Percentiles rank a stretch among this genome's conserved stretches.
Conservation (phyloP, 257 asterid species). For the Fraxinus anomala region DNA sequence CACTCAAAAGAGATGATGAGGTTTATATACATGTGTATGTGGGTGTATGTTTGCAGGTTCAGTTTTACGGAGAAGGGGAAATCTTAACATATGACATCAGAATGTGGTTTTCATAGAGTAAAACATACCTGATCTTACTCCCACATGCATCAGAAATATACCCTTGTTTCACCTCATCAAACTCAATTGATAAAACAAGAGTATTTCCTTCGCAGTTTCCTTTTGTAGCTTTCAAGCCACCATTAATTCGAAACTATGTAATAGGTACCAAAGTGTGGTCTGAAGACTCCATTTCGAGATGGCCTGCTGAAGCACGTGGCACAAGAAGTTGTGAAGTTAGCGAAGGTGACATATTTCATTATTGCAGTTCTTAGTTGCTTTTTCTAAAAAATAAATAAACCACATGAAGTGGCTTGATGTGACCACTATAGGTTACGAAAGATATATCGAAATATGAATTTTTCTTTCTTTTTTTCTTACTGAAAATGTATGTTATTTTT, state of each 20-base stretch:
- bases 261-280: constrained; percentile 76
- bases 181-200: background rate
- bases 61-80: too few relatives aligned
- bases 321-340: constrained; percentile 81
- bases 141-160: background rate
- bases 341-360: constrained; percentile 45
- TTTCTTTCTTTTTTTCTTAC: background rate
- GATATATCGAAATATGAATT: too few relatives aligned
- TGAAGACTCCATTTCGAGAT: constrained; percentile 95
- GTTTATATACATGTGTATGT: background rate
- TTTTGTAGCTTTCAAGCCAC: constrained; percentile 8
- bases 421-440: background rate
- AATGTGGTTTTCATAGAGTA: background rate
- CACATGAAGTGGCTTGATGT: too few relatives aligned
- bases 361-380: background rate
- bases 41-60: background rate
- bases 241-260: constrained; percentile 18
- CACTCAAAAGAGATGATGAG: background rate
- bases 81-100: too few relatives aligned
- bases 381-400: too few relatives aligned
- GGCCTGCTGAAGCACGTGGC: constrained; percentile 97
- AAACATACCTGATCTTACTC: background rate
- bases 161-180: background rate
- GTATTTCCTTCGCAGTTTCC: background rate
- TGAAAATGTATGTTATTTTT: constrained; percentile 1